Base-by-base conservation (phyloP, 2,329 filamentous ascomycete species). In the Colletotrichum tropicale region DNA sequence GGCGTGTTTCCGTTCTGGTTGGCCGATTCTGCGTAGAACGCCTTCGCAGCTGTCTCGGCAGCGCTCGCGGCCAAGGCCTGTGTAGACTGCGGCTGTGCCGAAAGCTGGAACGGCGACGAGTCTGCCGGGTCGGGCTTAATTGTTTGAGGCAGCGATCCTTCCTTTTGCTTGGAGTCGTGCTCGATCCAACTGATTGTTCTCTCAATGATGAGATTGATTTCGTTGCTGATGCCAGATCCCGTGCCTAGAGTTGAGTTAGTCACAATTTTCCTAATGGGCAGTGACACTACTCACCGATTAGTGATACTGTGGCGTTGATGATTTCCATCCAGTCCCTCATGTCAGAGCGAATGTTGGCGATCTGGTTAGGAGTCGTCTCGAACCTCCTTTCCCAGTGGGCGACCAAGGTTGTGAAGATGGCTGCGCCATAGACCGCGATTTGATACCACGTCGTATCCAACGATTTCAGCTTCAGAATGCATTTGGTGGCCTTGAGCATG, bases 361-460 rank as follows among this genome's bases (percentile, higher is more conserved):
- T 85, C 73, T 94, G 91, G 3, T 87, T 87, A 0, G 87, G 84
- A 0, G 90, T 91, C 13, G 91, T 90, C 12, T 90, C 87, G 65
- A 91, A 90, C 34, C 93, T 88, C 64, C 93, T 90, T 81, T 95
- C 91, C 87, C 92, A 94, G 71, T 93, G 89, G 3, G 91, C 91
- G 62, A 94, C 94, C 1, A 96, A 85, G 16, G 91, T 92, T 0
- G 93, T 94, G 79, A 95, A 94, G 72, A 95, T 92, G 30, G 93
- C 93, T 58, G 93, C 91, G 15, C 94, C 88, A 80, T 94, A 95
- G 8, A 94, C 89, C 0, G 94, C 93, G 65, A 92, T 89, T 64
- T 93, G 93, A 79, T 94, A 94, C 94, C 94, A 96, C 1, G 94
- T 95, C 2, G 93, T 94, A 80, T 96, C 94, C 6, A 96, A 85